Base-by-base conservation (phyloP, 305 asterid genomes). In the Salvia sclarea region DNA sequence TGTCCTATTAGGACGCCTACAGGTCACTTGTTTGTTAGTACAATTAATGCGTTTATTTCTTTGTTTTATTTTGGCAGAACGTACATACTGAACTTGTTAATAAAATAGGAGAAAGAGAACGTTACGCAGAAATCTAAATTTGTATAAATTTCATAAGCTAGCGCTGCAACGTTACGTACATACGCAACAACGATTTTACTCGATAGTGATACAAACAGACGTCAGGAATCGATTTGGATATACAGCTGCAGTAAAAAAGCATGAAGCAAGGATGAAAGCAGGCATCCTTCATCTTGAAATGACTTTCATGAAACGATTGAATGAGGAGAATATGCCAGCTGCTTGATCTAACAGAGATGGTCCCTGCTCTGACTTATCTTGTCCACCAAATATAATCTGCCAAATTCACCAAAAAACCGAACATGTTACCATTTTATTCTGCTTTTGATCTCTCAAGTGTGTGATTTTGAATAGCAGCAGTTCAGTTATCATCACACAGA, bases 221-320 rank as follows among this genome's bases (percentile, higher is more conserved):
- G 24, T 56, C 14, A 37, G 31, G 37, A 37, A 40, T 57, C 3
- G 22, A 21, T 20, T 12, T 16, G 2, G 59, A 25, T 56, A 49
- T 55, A 37, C 56, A 25, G 6, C 4, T 45, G 24, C 65, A 55
- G 20, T 1, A 8, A 21, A 52, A 52, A 59, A 50, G 49, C 33
- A 41, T 30, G 45, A 18, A 66, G 33, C 45, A 45, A 10, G 21
- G 8, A 53, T 2, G 25, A 68, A 7, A 56, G 33, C n/a, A 7
- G 49, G 33, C n/a, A 2, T n/a, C 33, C 33, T 20, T 80, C 74
- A 92, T 84, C 87, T 83, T 7, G 98, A 92, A 58, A 92, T 92
- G 71, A 84, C 89, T 84, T 76, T 92, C 93, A 90, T 81, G 86
- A 92, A 92, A 54, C 96, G 87, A 69, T 81, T 92, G 9, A 92